Base-by-base conservation (phyloP, 2,329 filamentous ascomycete species). In the Ophiostoma ulmi region DNA sequence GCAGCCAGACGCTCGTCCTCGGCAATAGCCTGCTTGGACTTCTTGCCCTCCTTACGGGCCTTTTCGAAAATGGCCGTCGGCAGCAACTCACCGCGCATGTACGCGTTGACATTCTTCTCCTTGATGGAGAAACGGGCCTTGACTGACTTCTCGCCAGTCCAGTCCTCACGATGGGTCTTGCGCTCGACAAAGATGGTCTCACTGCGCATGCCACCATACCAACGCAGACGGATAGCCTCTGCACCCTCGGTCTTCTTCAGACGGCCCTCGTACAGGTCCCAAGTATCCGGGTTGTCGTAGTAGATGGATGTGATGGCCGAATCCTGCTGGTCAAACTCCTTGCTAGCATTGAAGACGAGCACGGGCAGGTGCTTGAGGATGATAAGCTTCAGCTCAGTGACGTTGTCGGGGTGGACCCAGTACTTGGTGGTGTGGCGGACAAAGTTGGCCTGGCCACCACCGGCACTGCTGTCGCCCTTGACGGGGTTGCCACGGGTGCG, bases 61-160 rank as follows among this genome's bases (percentile, higher is more conserved):
- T 99, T 99, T 76, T 98, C 94, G 73, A 99, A 98, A n/a, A 96
- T 88, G 72, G 92, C 89, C 52, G 90, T 88, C 0, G 95, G 94
- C 1, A 93, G 92, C 77, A 97, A 85, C 76, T 93, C 89, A 70
- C 95, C 95, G 68, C 86, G 85, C 80, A 99, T 83, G 79, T 94
- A 99, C 17, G 92, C 86, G 77, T 98, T 98, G 77, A 99, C 91
- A 73, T 97, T 92, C 85, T 99, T 99, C 82, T 99, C 95, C 83
- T 99, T 98, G 74, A 95, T 85, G 10, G 91, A 86, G 78, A 99
- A 99, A 63, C 95, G 91, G 63, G 95, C 94, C 83, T 99, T 99
- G 81, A 99, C 95, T 1, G 94, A 98, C 82, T 98, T 97, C 80
- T 99, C 95, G 72, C 95, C 95, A 0, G 95, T 99, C 95, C 95